Evolutionary conservation across 345 rosid genomes (phyloP).

Genomic region (Microcos paniculata): DNA sequence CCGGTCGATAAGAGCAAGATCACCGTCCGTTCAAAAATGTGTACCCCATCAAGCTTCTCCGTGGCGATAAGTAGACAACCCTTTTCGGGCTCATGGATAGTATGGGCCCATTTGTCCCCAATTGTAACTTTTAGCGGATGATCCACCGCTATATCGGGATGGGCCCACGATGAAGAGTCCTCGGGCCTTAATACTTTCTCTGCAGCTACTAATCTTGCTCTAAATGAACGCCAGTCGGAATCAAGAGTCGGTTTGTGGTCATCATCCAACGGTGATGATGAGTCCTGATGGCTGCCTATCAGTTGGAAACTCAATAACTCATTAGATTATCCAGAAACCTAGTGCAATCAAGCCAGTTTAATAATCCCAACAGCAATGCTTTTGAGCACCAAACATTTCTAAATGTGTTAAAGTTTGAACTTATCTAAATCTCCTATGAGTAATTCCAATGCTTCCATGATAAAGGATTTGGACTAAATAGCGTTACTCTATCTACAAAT

Average conservation of each 20-base stretch:
- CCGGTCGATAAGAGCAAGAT: conserved; percentile 71
- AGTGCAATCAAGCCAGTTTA: background rate
- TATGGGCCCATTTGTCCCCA: conserved; percentile 82
- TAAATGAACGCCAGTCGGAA: conserved; percentile 72
- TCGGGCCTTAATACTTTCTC: conserved; percentile 39
- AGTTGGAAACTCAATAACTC: background rate
- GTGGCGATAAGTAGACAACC: conserved; percentile 88
- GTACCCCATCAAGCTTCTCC: conserved; percentile 85
- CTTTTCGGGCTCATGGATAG: conserved; percentile 69
- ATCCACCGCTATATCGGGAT: conserved; percentile 38
- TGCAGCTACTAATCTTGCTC: conserved; percentile 71
- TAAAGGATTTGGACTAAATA: too few species aligned
- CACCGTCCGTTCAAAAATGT: conserved; percentile 82
- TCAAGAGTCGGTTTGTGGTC: conserved; percentile 33
- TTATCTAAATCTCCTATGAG: too few species aligned
- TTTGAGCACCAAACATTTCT: background rate
- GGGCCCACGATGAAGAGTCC: conserved; percentile 32
- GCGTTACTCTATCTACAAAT: background rate
- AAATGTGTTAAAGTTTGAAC: background rate
- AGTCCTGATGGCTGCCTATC: conserved; percentile 52
- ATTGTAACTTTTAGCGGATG: conserved; percentile 29
- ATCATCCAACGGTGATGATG: conserved; percentile 43
- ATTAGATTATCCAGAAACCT: conserved; percentile 2
- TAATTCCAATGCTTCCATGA: too few species aligned
- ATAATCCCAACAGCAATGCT: too few species aligned